A percentile compares a stretch with the other conserved stretches of the same genome.
phyloP scores from a whole-genome alignment of 2,329 filamentous ascomycete genomes.

The Westerdykella sp. region DNA sequence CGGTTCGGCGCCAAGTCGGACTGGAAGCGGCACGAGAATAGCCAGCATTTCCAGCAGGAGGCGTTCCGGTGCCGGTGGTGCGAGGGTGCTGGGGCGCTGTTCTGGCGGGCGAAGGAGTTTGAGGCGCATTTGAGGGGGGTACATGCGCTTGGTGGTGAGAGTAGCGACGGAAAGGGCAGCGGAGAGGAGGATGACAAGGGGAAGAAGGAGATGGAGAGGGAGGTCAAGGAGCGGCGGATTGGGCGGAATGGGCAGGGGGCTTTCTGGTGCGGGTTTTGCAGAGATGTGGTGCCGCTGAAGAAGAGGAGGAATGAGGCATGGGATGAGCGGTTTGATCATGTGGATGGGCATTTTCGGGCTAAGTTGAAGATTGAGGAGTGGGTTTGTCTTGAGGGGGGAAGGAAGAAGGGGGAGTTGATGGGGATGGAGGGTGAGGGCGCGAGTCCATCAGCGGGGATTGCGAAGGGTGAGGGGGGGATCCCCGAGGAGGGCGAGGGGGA shows the following conservation, averaged over 20 bases:
- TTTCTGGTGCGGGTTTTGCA: conserved; percentile 89
- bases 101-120: conserved; percentile 55
- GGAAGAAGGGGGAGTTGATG: conserved; percentile 25
- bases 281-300: conserved; percentile 50
- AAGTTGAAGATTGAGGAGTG: conserved; percentile 52
- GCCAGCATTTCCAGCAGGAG: conserved; percentile 66
- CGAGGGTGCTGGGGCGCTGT: conserved; percentile 36
- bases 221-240: conserved; percentile 52
- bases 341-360: conserved; percentile 64
- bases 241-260: conserved; percentile 57
- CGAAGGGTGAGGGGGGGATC: not conserved
- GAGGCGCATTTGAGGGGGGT: conserved; percentile 50
- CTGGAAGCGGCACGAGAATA: conserved; percentile 85
- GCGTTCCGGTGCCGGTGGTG: conserved; percentile 60
- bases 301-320: conserved; percentile 50
- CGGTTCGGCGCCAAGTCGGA: conserved; percentile 88
- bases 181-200: conserved; percentile 41
- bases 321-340: conserved; percentile 64
- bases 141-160: not conserved
- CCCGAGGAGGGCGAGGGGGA: too few relatives aligned
- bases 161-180: not conserved
- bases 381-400: conserved; percentile 40
- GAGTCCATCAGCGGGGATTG: not conserved
- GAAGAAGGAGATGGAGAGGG: conserved; percentile 19
- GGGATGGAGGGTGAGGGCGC: not conserved